Conservation (phyloP, 2,329 filamentous ascomycete species). For the Erysiphe pisi region DNA sequence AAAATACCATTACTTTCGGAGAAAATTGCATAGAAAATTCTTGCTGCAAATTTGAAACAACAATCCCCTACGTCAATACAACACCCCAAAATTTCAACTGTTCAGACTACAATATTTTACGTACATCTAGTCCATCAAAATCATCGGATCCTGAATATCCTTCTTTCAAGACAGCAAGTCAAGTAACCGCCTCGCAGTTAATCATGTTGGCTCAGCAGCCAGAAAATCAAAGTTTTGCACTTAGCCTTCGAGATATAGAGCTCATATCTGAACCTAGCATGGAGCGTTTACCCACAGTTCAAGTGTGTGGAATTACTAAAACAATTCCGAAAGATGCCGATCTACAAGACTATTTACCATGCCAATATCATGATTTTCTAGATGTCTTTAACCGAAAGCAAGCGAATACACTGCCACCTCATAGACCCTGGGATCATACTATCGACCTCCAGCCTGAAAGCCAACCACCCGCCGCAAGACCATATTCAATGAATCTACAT, state of each 20-base stretch:
- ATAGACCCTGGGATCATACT: neutral
- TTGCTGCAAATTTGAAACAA: conserved; percentile 6
- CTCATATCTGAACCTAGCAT: neutral
- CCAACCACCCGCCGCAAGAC: neutral
- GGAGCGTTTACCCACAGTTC: neutral
- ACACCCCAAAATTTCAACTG: conserved; percentile 8
- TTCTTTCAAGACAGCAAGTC: too few relatives aligned
- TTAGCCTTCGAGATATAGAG: conserved; percentile 1
- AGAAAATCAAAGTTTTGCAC: neutral
- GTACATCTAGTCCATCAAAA: too few relatives aligned
- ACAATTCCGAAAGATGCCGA: conserved; percentile 20
- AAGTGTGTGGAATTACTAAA: neutral
- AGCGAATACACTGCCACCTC: neutral
- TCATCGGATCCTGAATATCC: too few relatives aligned
- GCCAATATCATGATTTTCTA: neutral
- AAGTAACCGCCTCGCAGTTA: too few relatives aligned
- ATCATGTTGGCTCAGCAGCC: too few relatives aligned
- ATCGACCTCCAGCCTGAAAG: conserved; percentile 1
- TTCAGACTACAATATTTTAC: neutral
- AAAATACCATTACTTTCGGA: conserved; percentile 15
- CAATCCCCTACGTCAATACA: neutral
- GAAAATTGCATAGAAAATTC: neutral
- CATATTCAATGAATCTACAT: too few relatives aligned
- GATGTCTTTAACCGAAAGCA: neutral
- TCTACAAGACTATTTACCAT: neutral